Evolutionary conservation across 2,329 filamentous ascomycete genomes (phyloP), one percentile per base, ranked within the genome.

Genomic region (Pestalotiopsis fici): DNA sequence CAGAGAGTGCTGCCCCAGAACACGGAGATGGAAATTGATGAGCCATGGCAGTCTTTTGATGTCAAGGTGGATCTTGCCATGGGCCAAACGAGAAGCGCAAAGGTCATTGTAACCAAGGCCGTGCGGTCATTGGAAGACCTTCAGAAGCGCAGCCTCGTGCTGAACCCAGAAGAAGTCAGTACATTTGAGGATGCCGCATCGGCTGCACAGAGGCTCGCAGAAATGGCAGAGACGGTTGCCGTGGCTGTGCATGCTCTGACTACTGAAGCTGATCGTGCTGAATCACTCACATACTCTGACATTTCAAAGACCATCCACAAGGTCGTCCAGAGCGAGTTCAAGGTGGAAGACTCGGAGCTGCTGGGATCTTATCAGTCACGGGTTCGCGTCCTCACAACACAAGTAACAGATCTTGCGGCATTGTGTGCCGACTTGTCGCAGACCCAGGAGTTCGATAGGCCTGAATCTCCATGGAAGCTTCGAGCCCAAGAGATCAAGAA

Each of bases 51-150:
- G 69, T 86, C 91, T 72, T 91, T 97, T 72, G 78, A 87, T 35
- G 90, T 89, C 74, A 93, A 91, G 77, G 83, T 91, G 1, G 94
- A 97, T 68, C 78, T 85, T 18, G 87, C 94, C 65, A 87, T 94
- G 68, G 89, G 88, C 15, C 91, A 94, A 74, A 93, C 92, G 7
- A 88, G 95, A 68, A 94, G 92, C 76, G 88, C 91, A 66, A 97
- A 97, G 83, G 93, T 97, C 39, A 86, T 95, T 61, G 89, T 92
- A 60, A 88, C 90, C 66, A 97, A 97, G 82, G 88, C 93, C 5
- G 87, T 93, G 55, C 89, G 92, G 64, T 89, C 92, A 21, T 82
- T 97, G 13, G 89, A 93, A 68, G 94, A 97, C 66, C 86, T 97
- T 65, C 90, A 91, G 77, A 85, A 88, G 3, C 86, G 94, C 63